These are phyloP conservation scores for Penicillium sp. DNA, from an alignment of 2,329 filamentous ascomycete species.

Conservation along the genomic window DNA sequence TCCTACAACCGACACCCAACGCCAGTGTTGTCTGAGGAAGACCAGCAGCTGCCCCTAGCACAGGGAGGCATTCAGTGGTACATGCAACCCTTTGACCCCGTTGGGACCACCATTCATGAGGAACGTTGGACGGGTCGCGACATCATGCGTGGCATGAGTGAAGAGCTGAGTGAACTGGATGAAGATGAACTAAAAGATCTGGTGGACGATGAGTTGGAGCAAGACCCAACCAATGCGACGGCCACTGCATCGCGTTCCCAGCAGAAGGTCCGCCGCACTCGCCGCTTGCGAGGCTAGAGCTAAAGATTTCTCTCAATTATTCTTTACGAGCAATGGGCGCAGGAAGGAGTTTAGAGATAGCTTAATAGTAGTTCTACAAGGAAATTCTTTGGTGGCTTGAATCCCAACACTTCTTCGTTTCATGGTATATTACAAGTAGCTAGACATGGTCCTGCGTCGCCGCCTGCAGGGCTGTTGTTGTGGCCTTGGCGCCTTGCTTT, in stretches of 20 bases:
- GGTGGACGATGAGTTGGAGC: constrained; percentile 49
- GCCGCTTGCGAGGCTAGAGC: constrained; percentile 17
- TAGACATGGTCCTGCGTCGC: too few species aligned
- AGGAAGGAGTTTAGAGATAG: constrained; percentile 17
- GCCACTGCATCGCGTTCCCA: constrained; percentile 11
- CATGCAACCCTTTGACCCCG: constrained; percentile 72
- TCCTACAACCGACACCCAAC: constrained; percentile 50
- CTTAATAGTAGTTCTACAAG: constrained; percentile 1
- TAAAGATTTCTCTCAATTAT: constrained; percentile 7
- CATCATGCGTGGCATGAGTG: constrained; percentile 69
- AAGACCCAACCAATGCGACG: constrained; percentile 11
- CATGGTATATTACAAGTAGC: too few species aligned
- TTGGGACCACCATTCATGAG: constrained; percentile 74
- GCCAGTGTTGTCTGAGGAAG: constrained; percentile 43
- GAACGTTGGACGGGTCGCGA: constrained; percentile 72
- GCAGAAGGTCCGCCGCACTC: constrained; percentile 22
- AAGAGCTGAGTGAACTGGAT: constrained; percentile 87
- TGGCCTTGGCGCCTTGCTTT: constrained; percentile 15
- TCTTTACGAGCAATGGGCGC: constrained; percentile 17
- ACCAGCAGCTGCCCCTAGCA: constrained; percentile 52
- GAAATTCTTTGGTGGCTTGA: background rate
- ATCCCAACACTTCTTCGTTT: background rate
- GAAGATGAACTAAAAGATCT: constrained; percentile 81
- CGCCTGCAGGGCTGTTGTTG: background rate
- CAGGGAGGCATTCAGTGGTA: constrained; percentile 87